Evolutionary conservation across 495 filamentous ascomycete species (phyloP), one percentile per base, ranked within the genome.

Genomic region (Aspergillus sparsus): DNA sequence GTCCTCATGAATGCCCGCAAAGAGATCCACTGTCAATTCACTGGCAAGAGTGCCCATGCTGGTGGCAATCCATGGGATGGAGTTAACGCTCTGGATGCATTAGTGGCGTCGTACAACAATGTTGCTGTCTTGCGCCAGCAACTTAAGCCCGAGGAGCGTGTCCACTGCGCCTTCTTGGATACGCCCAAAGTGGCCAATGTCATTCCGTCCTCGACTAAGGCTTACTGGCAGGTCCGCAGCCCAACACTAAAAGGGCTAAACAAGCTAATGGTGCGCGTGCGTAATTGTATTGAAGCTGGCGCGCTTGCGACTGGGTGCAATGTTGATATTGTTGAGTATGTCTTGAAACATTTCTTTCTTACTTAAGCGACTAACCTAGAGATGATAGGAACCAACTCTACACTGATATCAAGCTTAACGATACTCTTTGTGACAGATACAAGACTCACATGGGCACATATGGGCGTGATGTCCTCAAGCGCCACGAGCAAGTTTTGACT

Each of bases 31-130:
- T 71, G 71, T 59, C 66, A 71, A 44, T 78, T 71, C 45, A 66
- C 62, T 0, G 76, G 74, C 8, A 70, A 64, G 42, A 73, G 67
- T 54, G 73, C 75, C 33, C 82, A 89, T 60, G 85, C 85, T 0
- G 85, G 85, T 1, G 82, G 81, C n/a, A 81, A 78, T 35, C 87
- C 86, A 0, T 88, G 86, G 85, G 72, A 82, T 7, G 84, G 83
- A 0, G 75, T 87, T 53, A 89, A 89, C 57, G 85, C 85, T 0
- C 78, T 88, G 7, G 85, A 88, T 62, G 85, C 84, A 1, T 63
- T 87, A 16, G 76, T 88, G 10, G 73, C 77, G 0, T 80, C 83
- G 5, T 90, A 89, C 68, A 88, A 86, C 62, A 80, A 80, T 49
- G 70, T 88, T 5, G 77, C 83, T 0, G 81, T 84, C 1, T 75